Percentiles rank a stretch among this genome's conserved stretches.
Evolutionary conservation across 116 monocot species (phyloP).

Genomic region (Zostera marina): DNA sequence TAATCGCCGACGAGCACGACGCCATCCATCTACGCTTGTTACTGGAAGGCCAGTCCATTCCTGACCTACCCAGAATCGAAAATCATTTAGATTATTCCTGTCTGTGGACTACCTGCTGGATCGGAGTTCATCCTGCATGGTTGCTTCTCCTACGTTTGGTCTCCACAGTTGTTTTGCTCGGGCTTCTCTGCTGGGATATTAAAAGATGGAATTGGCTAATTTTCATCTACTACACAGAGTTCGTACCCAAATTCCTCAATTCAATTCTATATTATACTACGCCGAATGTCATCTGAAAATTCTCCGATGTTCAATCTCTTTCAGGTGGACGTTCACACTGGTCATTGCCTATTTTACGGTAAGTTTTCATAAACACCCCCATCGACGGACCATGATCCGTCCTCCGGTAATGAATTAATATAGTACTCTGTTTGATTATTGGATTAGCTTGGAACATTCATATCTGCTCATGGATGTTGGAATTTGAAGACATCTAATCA

Average conservation of each 20-base stretch:
- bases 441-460: conserved; percentile 29
- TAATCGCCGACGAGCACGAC: background rate
- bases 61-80: background rate
- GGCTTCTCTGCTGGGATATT: conserved; percentile 9
- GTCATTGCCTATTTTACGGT: conserved; percentile 20
- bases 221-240: conserved; percentile 72
- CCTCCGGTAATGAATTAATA: background rate
- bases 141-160: conserved; percentile 23
- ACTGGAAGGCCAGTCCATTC: background rate
- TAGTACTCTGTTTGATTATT: background rate
- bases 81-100: conserved; percentile 5
- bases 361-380: background rate
- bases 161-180: conserved; percentile 9
- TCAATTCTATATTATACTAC: no score
- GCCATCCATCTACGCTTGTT: conserved; percentile 1
- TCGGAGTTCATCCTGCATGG: conserved; percentile 20
- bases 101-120: conserved; percentile 37
- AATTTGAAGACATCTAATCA: conserved; percentile 16
- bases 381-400: background rate
- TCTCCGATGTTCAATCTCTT: conserved; percentile 3
- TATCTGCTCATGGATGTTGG: conserved; percentile 63
- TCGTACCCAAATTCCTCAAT: background rate
- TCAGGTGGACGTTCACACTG: conserved; percentile 19
- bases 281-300: no score
- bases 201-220: background rate